phyloP scores from a whole-genome alignment of 192 early-diverging fungal species.

The Rhizophagus prolifer region DNA sequence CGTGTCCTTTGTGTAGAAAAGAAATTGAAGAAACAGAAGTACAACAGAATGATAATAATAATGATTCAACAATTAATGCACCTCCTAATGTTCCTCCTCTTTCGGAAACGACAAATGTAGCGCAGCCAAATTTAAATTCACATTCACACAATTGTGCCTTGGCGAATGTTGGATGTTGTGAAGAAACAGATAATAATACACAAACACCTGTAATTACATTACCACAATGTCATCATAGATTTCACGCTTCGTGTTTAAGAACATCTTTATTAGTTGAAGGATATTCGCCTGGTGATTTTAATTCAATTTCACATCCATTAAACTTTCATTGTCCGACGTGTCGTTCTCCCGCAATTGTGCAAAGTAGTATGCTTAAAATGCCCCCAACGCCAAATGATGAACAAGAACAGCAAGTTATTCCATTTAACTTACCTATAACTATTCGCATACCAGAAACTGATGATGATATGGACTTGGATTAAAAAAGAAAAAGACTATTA shows the following conservation, averaged over 20 bases:
- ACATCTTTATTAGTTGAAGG: slow-evolving; percentile 22
- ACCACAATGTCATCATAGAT: slow-evolving; percentile 26
- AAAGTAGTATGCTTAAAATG: not conserved
- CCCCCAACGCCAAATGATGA: not conserved
- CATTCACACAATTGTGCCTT: slow-evolving; percentile 13
- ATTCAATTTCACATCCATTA: not conserved
- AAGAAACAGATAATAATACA: not conserved
- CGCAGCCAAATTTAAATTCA: not conserved
- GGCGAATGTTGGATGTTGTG: slow-evolving; percentile 23
- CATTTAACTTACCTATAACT: not conserved
- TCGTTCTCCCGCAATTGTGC: slow-evolving; percentile 5
- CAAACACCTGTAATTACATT: slow-evolving; percentile 10
- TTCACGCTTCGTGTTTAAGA: slow-evolving; percentile 26
- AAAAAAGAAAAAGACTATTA: not conserved
- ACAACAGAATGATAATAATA: not conserved
- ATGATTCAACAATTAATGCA: not conserved
- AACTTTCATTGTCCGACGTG: slow-evolving; percentile 20
- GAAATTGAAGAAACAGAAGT: slow-evolving; percentile 3
- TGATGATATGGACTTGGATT: not conserved
- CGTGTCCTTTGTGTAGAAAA: slow-evolving; percentile 28
- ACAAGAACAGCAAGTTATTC: not conserved
- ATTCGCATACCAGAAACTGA: not conserved
- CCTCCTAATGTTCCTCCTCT: not conserved
- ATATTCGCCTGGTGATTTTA: not conserved
- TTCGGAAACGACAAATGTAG: not conserved